These are phyloP conservation scores for Mortierella sp. DNA, from an alignment of 371 early-diverging fungal genomes.

Conservation along the genomic window DNA sequence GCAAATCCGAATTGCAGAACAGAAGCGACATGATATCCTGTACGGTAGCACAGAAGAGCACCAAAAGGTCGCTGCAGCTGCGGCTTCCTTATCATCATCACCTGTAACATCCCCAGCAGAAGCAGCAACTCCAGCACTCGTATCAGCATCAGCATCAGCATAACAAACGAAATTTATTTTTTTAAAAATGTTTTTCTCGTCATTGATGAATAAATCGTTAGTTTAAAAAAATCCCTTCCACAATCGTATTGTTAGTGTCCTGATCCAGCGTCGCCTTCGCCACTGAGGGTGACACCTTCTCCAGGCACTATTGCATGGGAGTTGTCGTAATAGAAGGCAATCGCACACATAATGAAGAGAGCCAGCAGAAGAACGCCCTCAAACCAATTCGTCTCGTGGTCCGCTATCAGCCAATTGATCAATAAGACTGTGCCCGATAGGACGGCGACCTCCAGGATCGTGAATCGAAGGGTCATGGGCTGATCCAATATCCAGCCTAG, in stretches of 20 bases:
- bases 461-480: conserved; percentile 83
- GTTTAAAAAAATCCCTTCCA: background rate
- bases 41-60: conserved; percentile 27
- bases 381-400: conserved; percentile 86
- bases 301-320: background rate
- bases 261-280: background rate
- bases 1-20: conserved; percentile 39
- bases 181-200: background rate
- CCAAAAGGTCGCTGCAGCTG: conserved; percentile 6
- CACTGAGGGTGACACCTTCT: background rate
- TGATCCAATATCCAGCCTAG: conserved; percentile 83
- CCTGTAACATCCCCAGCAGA: conserved; percentile 6
- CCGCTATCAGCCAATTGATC: conserved; percentile 83
- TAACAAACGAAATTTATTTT: background rate
- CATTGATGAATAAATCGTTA: background rate
- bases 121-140: background rate
- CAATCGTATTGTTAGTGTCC: background rate
- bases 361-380: conserved; percentile 85
- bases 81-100: conserved; percentile 14
- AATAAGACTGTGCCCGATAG: conserved; percentile 87
- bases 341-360: conserved; percentile 79
- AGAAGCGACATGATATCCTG: conserved; percentile 42
- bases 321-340: conserved; percentile 74
- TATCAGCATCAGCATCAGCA: conserved; percentile 5
- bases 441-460: conserved; percentile 83